Evolutionary conservation across 805 yeast genomes (phyloP).

Genomic region (Yarrowia porcina): DNA sequence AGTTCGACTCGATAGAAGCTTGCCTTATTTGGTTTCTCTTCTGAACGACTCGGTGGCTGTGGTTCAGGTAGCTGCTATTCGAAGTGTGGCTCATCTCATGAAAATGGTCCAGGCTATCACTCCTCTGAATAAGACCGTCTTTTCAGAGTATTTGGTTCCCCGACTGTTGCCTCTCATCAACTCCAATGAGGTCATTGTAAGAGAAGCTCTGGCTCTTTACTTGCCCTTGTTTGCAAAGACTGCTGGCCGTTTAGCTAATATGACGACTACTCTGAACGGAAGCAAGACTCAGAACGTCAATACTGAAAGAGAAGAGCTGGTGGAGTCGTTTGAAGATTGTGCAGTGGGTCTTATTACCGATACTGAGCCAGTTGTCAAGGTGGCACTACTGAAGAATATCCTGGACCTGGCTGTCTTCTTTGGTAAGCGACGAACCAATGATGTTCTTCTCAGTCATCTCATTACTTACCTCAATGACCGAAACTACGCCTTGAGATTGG

Average conservation of each 20-base stretch:
- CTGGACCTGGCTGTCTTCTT: constrained; percentile 74
- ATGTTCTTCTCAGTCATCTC: constrained; percentile 80
- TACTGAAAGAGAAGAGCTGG: constrained; percentile 45
- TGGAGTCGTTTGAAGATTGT: constrained; percentile 53
- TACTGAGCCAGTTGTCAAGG: constrained; percentile 58
- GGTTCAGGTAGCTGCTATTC: constrained; percentile 66
- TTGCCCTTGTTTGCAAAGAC: constrained; percentile 68
- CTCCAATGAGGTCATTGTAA: constrained; percentile 47
- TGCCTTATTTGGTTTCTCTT: constrained; percentile 75
- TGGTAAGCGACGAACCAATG: constrained; percentile 85
- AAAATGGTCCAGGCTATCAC: constrained; percentile 60
- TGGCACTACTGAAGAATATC: constrained; percentile 67
- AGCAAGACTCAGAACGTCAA: constrained; percentile 29
- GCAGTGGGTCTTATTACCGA: constrained; percentile 69
- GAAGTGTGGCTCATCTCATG: constrained; percentile 64
- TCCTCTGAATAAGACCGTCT: constrained; percentile 70
- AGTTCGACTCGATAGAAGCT: constrained; percentile 75
- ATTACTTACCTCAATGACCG: constrained; percentile 88
- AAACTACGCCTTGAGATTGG: constrained; percentile 60
- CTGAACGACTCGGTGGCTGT: constrained; percentile 63
- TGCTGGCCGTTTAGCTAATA: constrained; percentile 60
- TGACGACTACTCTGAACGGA: constrained; percentile 35
- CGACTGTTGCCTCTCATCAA: constrained; percentile 49
- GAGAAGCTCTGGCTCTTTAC: constrained; percentile 67
- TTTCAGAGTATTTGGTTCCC: constrained; percentile 81